A percentile compares a stretch with the other conserved stretches of the same genome.
Evolutionary conservation across 345 rosid species (phyloP).

Genomic region (Noccaea bulbosa): DNA sequence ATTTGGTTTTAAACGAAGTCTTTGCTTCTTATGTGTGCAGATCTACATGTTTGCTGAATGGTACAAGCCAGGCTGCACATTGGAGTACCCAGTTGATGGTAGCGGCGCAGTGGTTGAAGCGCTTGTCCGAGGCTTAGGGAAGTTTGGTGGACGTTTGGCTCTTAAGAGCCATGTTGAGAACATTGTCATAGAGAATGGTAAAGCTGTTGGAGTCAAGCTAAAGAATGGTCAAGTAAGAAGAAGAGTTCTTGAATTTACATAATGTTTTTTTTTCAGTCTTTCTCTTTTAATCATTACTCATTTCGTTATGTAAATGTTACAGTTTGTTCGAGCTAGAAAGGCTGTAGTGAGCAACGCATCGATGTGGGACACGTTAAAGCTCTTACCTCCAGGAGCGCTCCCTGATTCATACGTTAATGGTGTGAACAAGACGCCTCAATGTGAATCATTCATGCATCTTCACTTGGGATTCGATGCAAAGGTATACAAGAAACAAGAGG

Average conservation of each 20-base stretch:
- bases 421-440: constrained; percentile 62
- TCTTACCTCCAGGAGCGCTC: constrained; percentile 68
- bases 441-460: constrained; percentile 99
- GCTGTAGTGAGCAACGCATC: constrained; percentile 95
- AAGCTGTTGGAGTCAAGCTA: constrained; percentile 83
- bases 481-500: constrained; percentile 46
- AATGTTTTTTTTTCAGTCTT: not conserved
- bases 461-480: constrained; percentile 88
- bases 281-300: not conserved
- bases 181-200: constrained; percentile 73
- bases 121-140: constrained; percentile 81
- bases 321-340: constrained; percentile 82
- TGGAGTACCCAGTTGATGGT: constrained; percentile 89
- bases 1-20: not conserved
- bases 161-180: constrained; percentile 77
- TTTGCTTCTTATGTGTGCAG: constrained; percentile 48
- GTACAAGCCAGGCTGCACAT: constrained; percentile 87
- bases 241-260: constrained; percentile 25
- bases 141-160: constrained; percentile 79
- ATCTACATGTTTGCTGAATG: constrained; percentile 97
- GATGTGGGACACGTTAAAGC: constrained; percentile 85
- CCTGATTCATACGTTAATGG: constrained; percentile 61
- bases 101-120: constrained; percentile 82
- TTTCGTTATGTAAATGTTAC: constrained; percentile 26
- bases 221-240: constrained; percentile 84